Evolutionary conservation across 139 green algal species (phyloP), one percentile per base, ranked within the genome.

Genomic region (Coccomyxa sp.): DNA sequence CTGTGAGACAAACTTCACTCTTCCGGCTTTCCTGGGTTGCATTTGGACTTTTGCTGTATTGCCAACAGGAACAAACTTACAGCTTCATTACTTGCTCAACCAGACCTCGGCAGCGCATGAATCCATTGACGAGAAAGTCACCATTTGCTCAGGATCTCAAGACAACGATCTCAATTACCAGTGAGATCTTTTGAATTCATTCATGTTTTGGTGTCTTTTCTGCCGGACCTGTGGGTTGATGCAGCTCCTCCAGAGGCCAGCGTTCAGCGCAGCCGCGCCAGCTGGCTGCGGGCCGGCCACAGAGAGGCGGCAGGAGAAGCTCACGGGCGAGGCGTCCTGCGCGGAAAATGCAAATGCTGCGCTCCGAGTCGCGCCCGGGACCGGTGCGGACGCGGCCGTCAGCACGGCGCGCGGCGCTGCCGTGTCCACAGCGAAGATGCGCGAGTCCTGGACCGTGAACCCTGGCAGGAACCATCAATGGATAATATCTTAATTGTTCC

Each of bases 241-340:
- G 74, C 85, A 88, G 10, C 74, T 1, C 74, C 80, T 17, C 79
- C 79, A 88, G 38, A 3, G 38, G 38, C 38, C 38, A 13, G 63
- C 32, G 15, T 79, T 71, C 17, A 80, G 45, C 1, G 30, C 68
- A 21, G 38, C 58, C 38, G 25, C 32, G 16, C 81, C 9, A 30
- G 45, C 13, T 38, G 23, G 32, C 21, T 78, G 59, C 11, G 16
- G 25, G 76, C 23, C 71, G 76, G 13, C 82, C 18, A 32, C 57
- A 0, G 9, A 25, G n/a, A 93, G 78, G 10, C 31, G 79, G 86
- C 92, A 95, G 27, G 58, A 81, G 79, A 86, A 93, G 79, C 58
- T 84, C 17, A 95, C 86, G 11, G 85, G 17, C 23, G 74, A 89
- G 45, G 75, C 51, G 76, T 94, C 92, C 32, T 27, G 66, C 63